Evolutionary conservation across 2,329 filamentous ascomycete genomes (phyloP).

Genomic region (Gyromitra esculenta): DNA sequence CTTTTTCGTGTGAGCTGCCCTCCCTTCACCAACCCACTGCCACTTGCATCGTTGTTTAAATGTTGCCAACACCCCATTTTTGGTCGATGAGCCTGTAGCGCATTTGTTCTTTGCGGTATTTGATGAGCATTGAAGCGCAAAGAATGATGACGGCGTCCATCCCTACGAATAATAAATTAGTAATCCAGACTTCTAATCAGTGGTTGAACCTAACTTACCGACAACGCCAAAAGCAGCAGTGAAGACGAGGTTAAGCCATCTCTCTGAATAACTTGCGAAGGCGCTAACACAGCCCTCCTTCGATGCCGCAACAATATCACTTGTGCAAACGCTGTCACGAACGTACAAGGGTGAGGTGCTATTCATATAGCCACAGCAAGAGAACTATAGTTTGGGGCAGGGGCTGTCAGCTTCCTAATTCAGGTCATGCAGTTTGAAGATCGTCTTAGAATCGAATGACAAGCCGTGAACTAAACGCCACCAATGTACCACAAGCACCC

Average conservation of each 20-base stretch:
- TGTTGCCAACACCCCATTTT: slow-evolving; percentile 71
- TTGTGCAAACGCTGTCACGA: slow-evolving; percentile 73
- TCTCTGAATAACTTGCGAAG: slow-evolving; percentile 75
- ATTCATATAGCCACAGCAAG: slow-evolving; percentile 83
- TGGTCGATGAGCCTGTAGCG: slow-evolving; percentile 83
- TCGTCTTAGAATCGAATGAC: slow-evolving; percentile 52
- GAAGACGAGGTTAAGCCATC: slow-evolving; percentile 78
- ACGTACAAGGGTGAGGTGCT: slow-evolving; percentile 77
- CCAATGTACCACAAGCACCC: slow-evolving; percentile 28
- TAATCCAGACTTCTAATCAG: not conserved
- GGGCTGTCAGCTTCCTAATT: slow-evolving; percentile 34
- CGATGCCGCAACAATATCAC: slow-evolving; percentile 74
- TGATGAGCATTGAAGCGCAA: slow-evolving; percentile 77
- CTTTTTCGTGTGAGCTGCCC: slow-evolving; percentile 1
- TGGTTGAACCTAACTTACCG: slow-evolving; percentile 62
- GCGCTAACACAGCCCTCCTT: slow-evolving; percentile 75
- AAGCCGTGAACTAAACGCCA: slow-evolving; percentile 40
- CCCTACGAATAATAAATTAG: slow-evolving; percentile 59
- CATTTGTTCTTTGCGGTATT: slow-evolving; percentile 81
- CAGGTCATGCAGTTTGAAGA: slow-evolving; percentile 47
- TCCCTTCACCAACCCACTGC: not conserved
- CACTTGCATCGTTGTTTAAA: slow-evolving; percentile 59
- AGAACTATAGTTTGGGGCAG: slow-evolving; percentile 66
- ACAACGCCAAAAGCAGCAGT: slow-evolving; percentile 83
- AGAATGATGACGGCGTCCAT: slow-evolving; percentile 75